These are phyloP conservation scores for Penicillium goetzii DNA, from an alignment of 495 filamentous ascomycete genomes.

Conservation along the genomic window DNA sequence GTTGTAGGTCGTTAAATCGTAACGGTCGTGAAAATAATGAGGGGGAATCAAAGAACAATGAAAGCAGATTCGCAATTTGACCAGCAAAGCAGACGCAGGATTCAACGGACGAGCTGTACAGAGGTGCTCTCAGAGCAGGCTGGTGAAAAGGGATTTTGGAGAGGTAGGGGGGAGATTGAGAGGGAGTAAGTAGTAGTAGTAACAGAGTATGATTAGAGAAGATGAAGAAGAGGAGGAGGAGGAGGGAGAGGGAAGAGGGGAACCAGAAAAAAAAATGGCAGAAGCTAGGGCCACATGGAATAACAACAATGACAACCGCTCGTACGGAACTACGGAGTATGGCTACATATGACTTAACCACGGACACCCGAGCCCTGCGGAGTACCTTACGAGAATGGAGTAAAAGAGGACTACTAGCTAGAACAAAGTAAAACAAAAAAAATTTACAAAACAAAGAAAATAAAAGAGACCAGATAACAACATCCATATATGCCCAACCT, in stretches of 20 bases:
- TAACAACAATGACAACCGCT: constrained; percentile 4
- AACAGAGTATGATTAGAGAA: constrained; percentile 11
- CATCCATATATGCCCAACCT: background rate
- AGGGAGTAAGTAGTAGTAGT: background rate
- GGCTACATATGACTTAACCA: constrained; percentile 6
- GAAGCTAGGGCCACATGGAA: constrained; percentile 13
- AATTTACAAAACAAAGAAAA: background rate
- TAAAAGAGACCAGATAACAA: background rate
- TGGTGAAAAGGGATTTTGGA: background rate
- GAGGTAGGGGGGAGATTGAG: background rate
- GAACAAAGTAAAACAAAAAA: constrained; percentile 20
- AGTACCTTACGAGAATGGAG: constrained; percentile 6
- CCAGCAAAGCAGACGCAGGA: constrained; percentile 32
- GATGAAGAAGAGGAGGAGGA: constrained; percentile 6
- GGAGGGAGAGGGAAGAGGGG: constrained; percentile 11
- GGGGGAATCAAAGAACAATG: constrained; percentile 8
- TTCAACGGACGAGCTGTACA: constrained; percentile 26
- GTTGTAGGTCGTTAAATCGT: constrained; percentile 26
- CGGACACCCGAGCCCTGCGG: constrained; percentile 1
- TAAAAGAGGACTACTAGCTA: background rate
- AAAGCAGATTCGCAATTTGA: constrained; percentile 31
- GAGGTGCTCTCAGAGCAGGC: constrained; percentile 28
- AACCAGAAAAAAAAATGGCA: constrained; percentile 11
- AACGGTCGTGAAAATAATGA: constrained; percentile 28
- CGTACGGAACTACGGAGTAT: background rate